Base-by-base conservation (phyloP, 2,329 filamentous ascomycete genomes). In the Clarireedia monteithiana region DNA sequence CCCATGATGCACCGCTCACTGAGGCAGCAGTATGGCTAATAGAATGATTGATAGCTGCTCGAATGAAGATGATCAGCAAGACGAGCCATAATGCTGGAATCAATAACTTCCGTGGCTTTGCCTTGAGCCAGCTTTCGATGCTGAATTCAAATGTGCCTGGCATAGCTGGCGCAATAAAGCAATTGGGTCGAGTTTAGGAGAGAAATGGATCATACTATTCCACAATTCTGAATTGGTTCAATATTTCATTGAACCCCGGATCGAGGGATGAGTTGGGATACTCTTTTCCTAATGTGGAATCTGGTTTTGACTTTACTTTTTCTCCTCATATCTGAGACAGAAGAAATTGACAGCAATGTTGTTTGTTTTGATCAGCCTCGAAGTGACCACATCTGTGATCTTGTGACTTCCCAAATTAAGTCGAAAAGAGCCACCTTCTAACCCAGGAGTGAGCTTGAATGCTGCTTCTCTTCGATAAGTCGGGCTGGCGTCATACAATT, bases 41-140 rank as follows among this genome's bases (percentile, higher is more conserved):
- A 30, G 45, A 44, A 36, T 56, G 49, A 2, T 17, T 47, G 44
- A 53, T 15, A 6, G 50, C 50, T 14, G 45, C 48, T 24, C 50
- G 42, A 5, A 54, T 17, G n/a, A 57, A 54, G 1, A 52, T 24
- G 20, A 54, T 49, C 15, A 57, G 27, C 1, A 54, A 20, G 1
- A 30, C 44, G 20, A 54, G 36, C 45, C 46, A 57, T 15, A 57
- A 12, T 6, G 45, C 12, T 15, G 55, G 50, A 17, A 56, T 17
- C 5, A 57, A 24, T 4, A 52, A 9, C 39, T 54, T 57, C 15
- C 50, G 55, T 44, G 38, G 38, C 46, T 54, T 57, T 23, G 30
- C 30, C 24, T 54, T 57, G 15, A 53, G 50, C 20, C 54, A 27
- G 10, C 51, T 53, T 30, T 54, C 50, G 15, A 27, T 42, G 17